These are phyloP conservation scores for Globisporangium canariense DNA, from an alignment of 352 stramenopile species.

Conservation along the genomic window DNA sequence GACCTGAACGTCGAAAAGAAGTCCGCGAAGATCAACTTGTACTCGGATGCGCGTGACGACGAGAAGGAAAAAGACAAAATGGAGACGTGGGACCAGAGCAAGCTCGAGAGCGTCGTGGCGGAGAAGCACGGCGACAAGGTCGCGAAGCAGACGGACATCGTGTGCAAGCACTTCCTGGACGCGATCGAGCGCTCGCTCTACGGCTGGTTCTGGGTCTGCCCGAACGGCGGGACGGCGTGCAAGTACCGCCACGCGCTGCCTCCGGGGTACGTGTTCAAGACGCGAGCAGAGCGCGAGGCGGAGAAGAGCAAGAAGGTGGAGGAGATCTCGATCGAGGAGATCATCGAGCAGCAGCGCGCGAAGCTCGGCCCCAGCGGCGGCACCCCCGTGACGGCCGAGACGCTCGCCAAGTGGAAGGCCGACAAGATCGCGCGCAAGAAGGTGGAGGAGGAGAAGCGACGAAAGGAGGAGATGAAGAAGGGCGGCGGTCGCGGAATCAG, in stretches of 20 bases:
- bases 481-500: slow-evolving; percentile 73
- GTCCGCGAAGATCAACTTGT: slow-evolving; percentile 87
- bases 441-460: slow-evolving; percentile 74
- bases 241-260: slow-evolving; percentile 87
- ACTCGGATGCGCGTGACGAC: slow-evolving; percentile 74
- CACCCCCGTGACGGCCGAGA: slow-evolving; percentile 86
- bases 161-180: slow-evolving; percentile 90
- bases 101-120: slow-evolving; percentile 83
- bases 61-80: slow-evolving; percentile 77
- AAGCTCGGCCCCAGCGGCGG: slow-evolving; percentile 82
- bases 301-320: slow-evolving; percentile 82
- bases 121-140: slow-evolving; percentile 84
- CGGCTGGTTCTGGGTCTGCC: slow-evolving; percentile 90
- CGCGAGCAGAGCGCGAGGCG: slow-evolving; percentile 79
- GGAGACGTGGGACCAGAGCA: slow-evolving; percentile 85
- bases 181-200: slow-evolving; percentile 89
- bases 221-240: slow-evolving; percentile 75
- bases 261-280: slow-evolving; percentile 87
- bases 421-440: slow-evolving; percentile 76
- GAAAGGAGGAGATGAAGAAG: slow-evolving; percentile 88
- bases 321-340: slow-evolving; percentile 88
- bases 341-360: slow-evolving; percentile 88
- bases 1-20: slow-evolving; percentile 88
- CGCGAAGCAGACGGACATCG: slow-evolving; percentile 84
- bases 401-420: slow-evolving; percentile 89